Evolutionary conservation across 2,329 filamentous ascomycete species (phyloP), one percentile per base, ranked within the genome.

Genomic region (Fusarium azukiicola): DNA sequence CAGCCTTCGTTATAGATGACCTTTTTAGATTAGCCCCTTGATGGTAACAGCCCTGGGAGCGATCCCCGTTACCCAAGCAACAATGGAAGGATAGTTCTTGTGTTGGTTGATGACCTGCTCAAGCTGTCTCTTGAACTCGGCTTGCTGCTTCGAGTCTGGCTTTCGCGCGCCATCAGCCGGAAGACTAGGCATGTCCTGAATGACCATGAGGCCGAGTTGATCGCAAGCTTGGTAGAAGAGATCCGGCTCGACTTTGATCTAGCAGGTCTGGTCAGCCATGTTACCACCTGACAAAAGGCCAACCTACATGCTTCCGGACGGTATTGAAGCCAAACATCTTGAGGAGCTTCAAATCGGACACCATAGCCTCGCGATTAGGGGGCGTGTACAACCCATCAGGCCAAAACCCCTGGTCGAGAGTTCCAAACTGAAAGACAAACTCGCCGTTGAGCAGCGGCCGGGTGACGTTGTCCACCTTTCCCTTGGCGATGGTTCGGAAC

Each of bases 141-240:
- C 86, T 82, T 96, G 94, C 75, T 95, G 90, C 2, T 84, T 87
- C 3, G 86, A 84, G 50, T 87, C 85, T 52, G 91, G 88, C 36
- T 81, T 84, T 4, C 84, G 81, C 5, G 81, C 83, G 27, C 79
- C 82, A 5, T 73, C 74, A 10, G 77, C 77, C 16, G 77, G 77
- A 71, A 95, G 85, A 5, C 93, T 91, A 0, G 94, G 94, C 95
- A 96, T 96, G 76, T 96, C 95, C 82, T 96, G 95, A 63, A 96
- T 93, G 10, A 96, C 90, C 38, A 96, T 84, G 21, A 96, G 84
- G 2, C 95, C 95, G 3, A 96, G 84, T 74, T 93, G 89, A 67
- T 96, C 95, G 73, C 93, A 95, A 8, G 94, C 94, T 23, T 91
- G 90, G 83, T 96, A 96, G 84, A 94, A 96, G 11, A 96, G 84